Evolutionary conservation across 176 grass and related monocot genomes (phyloP), one percentile per base, ranked within the genome.

Genomic region (Raddia guianensis): DNA sequence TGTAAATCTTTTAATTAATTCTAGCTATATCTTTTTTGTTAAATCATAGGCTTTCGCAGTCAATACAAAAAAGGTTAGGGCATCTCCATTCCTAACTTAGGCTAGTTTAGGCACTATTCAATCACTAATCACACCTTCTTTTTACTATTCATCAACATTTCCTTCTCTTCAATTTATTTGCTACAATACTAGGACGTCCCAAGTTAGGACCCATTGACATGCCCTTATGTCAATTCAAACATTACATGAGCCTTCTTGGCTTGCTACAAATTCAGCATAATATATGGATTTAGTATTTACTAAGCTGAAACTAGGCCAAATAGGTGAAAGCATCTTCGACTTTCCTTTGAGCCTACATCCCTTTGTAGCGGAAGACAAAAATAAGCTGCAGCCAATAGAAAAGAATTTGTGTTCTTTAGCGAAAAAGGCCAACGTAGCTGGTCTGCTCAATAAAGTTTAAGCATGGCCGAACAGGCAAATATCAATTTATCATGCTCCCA

Each of bases 361-460:
- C 8, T 7, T 51, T 69, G 32, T 27, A 37, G 27, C 11, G n/a
- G 72, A 49, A 9, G 12, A 56, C 63, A 15, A 20, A 57, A 57
- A 83, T 59, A 84, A 7, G 40, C 37, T 74, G 9, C 34, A 12
- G 45, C 27, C 37, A 83, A 42, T 12, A 7, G 4, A 11, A 43
- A 7, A 16, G 37, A 37, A 55, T 1, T 46, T 56, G 9, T 56
- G 50, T 32, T 9, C 20, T 61, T 61, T 32, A 51, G 15, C 44
- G 3, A 40, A 81, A 81, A 81, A 32, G 58, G 44, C 14, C 60
- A 21, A 11, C 14, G 37, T 19, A 81, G 33, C 55, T 61, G 48
- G 32, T 33, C 51, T 72, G 51, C 21, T 49, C 37, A 5, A 19
- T 10, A 43, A 82, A 82, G 32, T 15, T 72, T 20, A 19, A 57